A percentile compares a stretch with the other conserved stretches of the same genome.
Conservation (phyloP, 345 rosid species). For the Citrus mangshanensis region DNA sequence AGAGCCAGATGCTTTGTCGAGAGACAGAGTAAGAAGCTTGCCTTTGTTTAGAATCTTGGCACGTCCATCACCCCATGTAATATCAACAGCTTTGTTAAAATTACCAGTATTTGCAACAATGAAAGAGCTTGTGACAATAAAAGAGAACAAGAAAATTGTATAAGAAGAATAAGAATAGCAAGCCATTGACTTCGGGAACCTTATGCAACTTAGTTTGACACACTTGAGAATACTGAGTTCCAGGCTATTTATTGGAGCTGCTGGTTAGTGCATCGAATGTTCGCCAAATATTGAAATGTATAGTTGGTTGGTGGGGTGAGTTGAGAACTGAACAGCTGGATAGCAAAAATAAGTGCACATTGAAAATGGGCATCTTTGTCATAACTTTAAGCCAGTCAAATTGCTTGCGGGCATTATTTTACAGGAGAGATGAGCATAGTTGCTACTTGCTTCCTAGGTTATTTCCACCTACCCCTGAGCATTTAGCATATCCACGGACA, state of each 20-base stretch:
- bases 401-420: not conserved
- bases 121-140: not conserved
- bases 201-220: not conserved
- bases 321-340: slow-evolving; percentile 18
- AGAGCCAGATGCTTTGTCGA: slow-evolving; percentile 32
- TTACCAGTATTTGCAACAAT: slow-evolving; percentile 15
- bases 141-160: not conserved
- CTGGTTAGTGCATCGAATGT: not conserved
- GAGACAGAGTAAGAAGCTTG: slow-evolving; percentile 24
- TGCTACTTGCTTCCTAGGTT: not conserved
- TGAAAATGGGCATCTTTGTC: slow-evolving; percentile 13
- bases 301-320: slow-evolving; percentile 3
- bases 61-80: slow-evolving; percentile 26
- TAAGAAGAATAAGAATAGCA: not conserved
- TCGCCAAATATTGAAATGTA: not conserved
- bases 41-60: slow-evolving; percentile 31
- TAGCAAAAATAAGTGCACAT: slow-evolving; percentile 3
- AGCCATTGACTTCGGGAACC: slow-evolving; percentile 2
- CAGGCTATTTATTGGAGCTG: not conserved
- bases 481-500: not conserved
- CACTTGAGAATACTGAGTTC: not conserved
- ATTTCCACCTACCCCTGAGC: not conserved
- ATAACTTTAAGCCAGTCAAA: not conserved
- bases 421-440: not conserved
- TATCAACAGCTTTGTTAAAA: slow-evolving; percentile 8